Base-by-base conservation (phyloP, 805 yeast genomes). In the Candida pseudoglaebosa region DNA sequence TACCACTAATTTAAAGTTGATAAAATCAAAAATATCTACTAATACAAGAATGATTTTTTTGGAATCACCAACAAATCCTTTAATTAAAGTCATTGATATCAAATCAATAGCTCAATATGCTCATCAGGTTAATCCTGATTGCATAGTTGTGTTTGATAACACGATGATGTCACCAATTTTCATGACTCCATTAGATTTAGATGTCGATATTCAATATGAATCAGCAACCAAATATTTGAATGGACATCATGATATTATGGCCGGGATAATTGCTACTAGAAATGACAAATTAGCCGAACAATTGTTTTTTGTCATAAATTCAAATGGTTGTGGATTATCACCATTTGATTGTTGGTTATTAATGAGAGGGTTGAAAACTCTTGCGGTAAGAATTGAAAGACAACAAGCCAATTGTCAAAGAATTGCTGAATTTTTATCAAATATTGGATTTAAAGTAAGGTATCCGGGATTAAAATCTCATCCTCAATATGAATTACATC, bases 221-320 rank as follows among this genome's bases (percentile, higher is more conserved):
- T 81, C 91, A 9, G 97, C 95, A 12, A 90, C 98, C 31, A 90
- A 90, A 62, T 90, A 86, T 56, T 70, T 90, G 49, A 84, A 89
- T 53, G 96, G 96, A 5, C 98, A 90, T 59, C 98, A 90, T 61
- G 97, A 91, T 59, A 78, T 90, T 52, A 90, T 90, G 98, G 96
- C 96, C 17, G 98, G 98, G 41, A 80, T 85, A 12, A 68, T 90
- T 41, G 95, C 95, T 17, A 79, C 84, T 19, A 73, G 82, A 45
- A 71, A 70, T 37, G 64, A 74, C 17, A 71, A 75, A 39, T 64
- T 90, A 33, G 91, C 89, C 13, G 81, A 84, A 39, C 68, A 76
- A 32, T 50, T 91, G 9, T 86, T 75, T 58, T 84, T 77, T 57
- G 83, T 85, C 21, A 83, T 90, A 57, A 91, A 91, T 61, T 80